These are phyloP conservation scores for Lactuca saligna DNA, from an alignment of 129 eudicot genomes.

Conservation along the genomic window DNA sequence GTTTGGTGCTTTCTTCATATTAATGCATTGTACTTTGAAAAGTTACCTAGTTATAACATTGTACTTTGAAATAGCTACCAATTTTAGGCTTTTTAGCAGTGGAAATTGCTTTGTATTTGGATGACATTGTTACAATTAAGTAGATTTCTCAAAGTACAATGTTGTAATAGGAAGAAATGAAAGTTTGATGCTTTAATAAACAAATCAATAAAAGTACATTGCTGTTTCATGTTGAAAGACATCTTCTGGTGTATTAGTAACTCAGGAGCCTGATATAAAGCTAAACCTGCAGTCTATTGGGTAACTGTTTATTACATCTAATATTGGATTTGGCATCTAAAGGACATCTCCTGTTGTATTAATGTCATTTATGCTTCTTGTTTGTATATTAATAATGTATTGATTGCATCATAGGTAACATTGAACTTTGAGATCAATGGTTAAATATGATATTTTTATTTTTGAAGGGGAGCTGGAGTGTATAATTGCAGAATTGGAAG, in stretches of 20 bases:
- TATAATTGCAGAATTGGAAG: constrained; percentile 67
- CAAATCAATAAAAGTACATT: not conserved
- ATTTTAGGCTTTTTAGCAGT: not conserved
- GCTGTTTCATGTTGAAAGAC: not conserved
- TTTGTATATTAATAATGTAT: not conserved
- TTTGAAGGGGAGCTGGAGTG: constrained; percentile 72
- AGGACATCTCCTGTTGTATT: constrained; percentile 3
- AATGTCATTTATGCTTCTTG: constrained; percentile 2
- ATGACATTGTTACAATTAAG: not conserved
- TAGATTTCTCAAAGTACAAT: not conserved
- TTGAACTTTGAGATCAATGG: constrained; percentile 11
- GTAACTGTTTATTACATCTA: constrained; percentile 9
- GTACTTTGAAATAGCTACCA: not conserved
- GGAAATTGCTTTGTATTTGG: not conserved
- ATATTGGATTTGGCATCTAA: constrained; percentile 3
- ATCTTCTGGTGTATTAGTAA: not conserved
- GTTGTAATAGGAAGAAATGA: not conserved
- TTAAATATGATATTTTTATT: constrained; percentile 22
- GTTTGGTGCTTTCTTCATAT: not conserved
- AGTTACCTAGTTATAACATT: not conserved
- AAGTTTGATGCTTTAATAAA: not conserved
- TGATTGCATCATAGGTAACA: not conserved
- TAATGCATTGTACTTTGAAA: not conserved
- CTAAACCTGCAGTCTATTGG: constrained; percentile 2
- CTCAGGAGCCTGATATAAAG: not conserved